Evolutionary conservation across 2,329 filamentous ascomycete species (phyloP).

Genomic region (Proliferodiscus dingleyae): DNA sequence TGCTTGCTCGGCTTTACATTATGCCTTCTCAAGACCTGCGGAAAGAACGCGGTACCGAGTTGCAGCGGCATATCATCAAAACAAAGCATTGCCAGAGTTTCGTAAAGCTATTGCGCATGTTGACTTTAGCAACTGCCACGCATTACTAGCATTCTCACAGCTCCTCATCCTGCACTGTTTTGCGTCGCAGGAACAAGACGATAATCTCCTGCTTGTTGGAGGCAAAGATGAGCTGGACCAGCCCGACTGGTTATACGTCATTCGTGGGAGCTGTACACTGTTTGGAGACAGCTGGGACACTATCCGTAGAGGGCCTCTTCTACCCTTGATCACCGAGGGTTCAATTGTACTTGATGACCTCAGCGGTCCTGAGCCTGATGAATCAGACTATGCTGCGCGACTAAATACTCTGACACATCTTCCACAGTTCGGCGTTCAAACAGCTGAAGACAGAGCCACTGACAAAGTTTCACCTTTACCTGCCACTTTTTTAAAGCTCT

Average conservation of each 20-base stretch:
- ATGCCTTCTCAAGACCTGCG: conserved; percentile 5
- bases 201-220: conserved; percentile 18
- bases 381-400: background rate
- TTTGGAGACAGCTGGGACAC: conserved; percentile 12
- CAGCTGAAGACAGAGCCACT: too few relatives aligned
- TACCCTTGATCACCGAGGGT: conserved; percentile 3
- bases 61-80: conserved; percentile 13
- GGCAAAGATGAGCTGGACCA: conserved; percentile 1
- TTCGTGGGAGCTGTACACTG: conserved; percentile 14
- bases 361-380: background rate
- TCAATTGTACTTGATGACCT: too few relatives aligned
- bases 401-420: too few relatives aligned
- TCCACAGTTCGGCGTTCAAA: too few relatives aligned
- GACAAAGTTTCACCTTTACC: too few relatives aligned
- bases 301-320: conserved; percentile 12
- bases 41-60: conserved; percentile 6
- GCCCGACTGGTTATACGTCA: conserved; percentile 18
- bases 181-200: conserved; percentile 14
- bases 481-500: background rate
- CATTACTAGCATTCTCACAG: conserved; percentile 17
- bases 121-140: conserved; percentile 12
- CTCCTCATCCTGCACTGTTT: conserved; percentile 17
- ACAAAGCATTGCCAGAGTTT: conserved; percentile 12
- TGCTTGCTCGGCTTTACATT: conserved; percentile 31
- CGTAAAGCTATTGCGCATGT: conserved; percentile 6